Conservation (phyloP, 306 rosid species). For the Cucurbita moschata region DNA sequence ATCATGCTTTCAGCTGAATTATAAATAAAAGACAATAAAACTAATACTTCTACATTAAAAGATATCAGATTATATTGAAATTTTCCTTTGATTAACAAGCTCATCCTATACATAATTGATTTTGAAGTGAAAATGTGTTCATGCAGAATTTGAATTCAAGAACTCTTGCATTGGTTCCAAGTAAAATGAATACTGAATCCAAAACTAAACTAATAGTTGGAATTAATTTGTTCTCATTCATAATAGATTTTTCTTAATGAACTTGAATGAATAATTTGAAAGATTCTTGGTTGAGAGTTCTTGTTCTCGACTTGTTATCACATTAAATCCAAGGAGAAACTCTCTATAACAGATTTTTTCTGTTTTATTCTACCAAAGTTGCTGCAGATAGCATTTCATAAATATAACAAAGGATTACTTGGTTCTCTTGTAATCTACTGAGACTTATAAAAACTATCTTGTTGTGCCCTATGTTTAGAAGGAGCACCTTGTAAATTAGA, state of each 20-base stretch:
- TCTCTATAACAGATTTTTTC: not conserved
- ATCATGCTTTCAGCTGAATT: conserved; percentile 12
- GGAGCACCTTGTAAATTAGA: not conserved
- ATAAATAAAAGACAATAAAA: conserved; percentile 7
- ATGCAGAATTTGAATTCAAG: not conserved
- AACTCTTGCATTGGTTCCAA: not conserved
- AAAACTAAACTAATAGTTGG: not conserved
- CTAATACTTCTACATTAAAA: conserved; percentile 2
- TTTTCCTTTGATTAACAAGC: not conserved
- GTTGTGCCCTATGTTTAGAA: not conserved
- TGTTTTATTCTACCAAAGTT: not conserved
- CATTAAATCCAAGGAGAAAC: not conserved
- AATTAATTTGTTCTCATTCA: not conserved
- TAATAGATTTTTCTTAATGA: too few relatives aligned
- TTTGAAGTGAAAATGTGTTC: not conserved
- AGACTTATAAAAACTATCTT: not conserved
- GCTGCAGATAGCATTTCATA: not conserved
- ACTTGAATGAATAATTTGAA: not conserved
- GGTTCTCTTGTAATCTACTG: not conserved
- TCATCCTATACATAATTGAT: not conserved
- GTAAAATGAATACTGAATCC: not conserved
- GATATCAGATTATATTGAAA: not conserved
- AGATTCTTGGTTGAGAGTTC: not conserved
- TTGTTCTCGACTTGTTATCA: not conserved
- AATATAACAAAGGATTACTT: not conserved